Base-by-base conservation (phyloP, 106 monocot species). In the Allium sativum region DNA sequence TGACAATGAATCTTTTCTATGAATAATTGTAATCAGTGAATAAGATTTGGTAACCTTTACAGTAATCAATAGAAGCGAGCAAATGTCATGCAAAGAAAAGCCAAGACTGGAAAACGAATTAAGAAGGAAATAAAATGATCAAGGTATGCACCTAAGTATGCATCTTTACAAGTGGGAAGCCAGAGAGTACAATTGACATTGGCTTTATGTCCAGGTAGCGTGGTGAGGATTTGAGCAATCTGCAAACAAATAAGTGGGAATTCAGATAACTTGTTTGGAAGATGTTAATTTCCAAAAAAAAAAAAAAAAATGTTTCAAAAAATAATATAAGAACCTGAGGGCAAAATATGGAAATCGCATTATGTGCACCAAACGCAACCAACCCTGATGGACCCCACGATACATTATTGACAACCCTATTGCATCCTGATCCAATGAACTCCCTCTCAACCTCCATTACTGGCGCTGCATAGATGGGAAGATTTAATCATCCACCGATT, bases 381-480 rank as follows among this genome's bases (percentile, higher is more conserved):
- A 87, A 74, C 21, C 82, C 84, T 53, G 81, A 91, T 10, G 80
- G 82, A 3, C 96, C 87, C 96, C 91, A 91, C 21, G 96, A 96
- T 66, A 91, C 87, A 64, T 91, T 96, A 84, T 91, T 88, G 52
- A 96, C 87, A 42, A 96, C 70, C 14, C 96, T 74, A 64, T 91
- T 96, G 74, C 96, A 96, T 0, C 96, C 96, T 9, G 91, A 82
- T 54, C 82, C 87, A 18, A 96, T 77, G 79, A 96, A 96, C 48
- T 66, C 74, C 17, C 82, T 76, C 58, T 85, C 78, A 40, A 73
- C 84, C 22, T 62, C 78, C 46, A 83, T 62, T 46, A 16, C 15
- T 48, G 20, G 18, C 42, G 14, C 59, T 42, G 31, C 31, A 31
- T 31, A 31, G 31, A 31, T 5, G 31, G 4, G 5, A 31, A 31